Base-by-base conservation (phyloP, 1,284 basidiomycete genomes). In the Amylostereum areolatum region DNA sequence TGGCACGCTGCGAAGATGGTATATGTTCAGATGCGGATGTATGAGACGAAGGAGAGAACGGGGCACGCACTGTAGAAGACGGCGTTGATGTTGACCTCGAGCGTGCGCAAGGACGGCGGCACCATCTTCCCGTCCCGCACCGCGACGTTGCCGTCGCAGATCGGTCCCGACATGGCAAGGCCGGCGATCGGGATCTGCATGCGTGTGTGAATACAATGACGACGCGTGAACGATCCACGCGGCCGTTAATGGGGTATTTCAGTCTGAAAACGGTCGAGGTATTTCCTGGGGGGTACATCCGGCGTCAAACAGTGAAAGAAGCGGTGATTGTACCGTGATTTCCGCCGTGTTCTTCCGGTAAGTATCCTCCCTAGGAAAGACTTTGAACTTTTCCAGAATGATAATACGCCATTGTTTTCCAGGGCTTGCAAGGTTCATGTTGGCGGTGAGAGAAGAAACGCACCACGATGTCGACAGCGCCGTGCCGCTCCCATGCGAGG, bases 31-130 rank as follows among this genome's bases (percentile, higher is more conserved):
- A 5, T 9, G 33, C 10, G 12, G 29, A 18, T 4, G 32, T 10
- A 18, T 27, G n/a, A 60, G 78, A 78, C 3, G 24, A 47, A 29
- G 11, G 24, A 31, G 28, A 31, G 33, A n/a, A 10, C 37, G 39
- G 41, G 49, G 31, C 25, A 60, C 70, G 53, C 54, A 78, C 77
- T 77, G 59, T 82, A 75, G 7, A 80, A 49, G 7, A 71, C 71
- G 3, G 73, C 78, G 25, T 61, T 69, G 18, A 82, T 55, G 60
- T 84, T 81, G 37, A 83, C 68, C 3, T 81, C 69, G 6, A 81
- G 25, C 0, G 78, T 80, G 33, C 57, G 62, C 41, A 75, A 53
- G 10, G 62, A 61, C 7, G 80, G 81, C 50, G 72, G 69, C 34
- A 68, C 56, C 2, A 70, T 74, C 54, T 64, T 70, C 31, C 73